A percentile compares a stretch with the other conserved stretches of the same genome.
phyloP scores from a whole-genome alignment of 163 green algal genomes.

The Chlamydomonas reinhardtii region DNA sequence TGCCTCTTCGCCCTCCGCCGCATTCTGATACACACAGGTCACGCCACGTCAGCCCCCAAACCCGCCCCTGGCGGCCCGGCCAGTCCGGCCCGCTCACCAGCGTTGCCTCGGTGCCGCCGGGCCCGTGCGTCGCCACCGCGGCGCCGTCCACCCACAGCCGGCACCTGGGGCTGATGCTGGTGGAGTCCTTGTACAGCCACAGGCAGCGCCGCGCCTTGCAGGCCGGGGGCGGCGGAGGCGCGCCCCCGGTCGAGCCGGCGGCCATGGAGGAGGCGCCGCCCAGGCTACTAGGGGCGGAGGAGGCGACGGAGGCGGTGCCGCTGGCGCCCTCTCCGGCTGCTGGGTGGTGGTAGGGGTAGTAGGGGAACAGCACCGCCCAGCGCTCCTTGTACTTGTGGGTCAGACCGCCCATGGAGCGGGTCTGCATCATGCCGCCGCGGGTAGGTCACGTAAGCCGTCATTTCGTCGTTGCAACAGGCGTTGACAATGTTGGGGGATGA shows the following conservation, averaged over 20 bases:
- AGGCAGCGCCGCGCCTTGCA: slow-evolving; percentile 8
- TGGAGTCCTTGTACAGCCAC: slow-evolving; percentile 44
- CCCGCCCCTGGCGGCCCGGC: too few species aligned
- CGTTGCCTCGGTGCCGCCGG: slow-evolving; percentile 12
- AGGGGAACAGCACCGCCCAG: slow-evolving; percentile 38
- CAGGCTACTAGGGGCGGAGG: not conserved
- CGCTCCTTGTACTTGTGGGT: slow-evolving; percentile 32
- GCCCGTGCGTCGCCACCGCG: not conserved
- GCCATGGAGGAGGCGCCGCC: not conserved
- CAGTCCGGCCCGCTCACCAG: slow-evolving; percentile 7
- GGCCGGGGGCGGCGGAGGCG: not conserved
- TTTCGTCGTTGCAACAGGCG: too few species aligned
- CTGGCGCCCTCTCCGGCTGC: too few species aligned
- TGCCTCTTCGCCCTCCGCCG: too few species aligned
- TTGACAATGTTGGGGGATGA: too few species aligned
- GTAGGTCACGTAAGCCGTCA: too few species aligned
- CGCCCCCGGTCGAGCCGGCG: not conserved
- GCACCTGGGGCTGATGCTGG: slow-evolving; percentile 10
- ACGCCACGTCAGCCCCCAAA: too few species aligned
- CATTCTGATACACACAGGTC: too few species aligned
- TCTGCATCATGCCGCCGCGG: too few species aligned
- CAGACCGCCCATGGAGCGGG: slow-evolving; percentile 20
- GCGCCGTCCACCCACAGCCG: slow-evolving; percentile 40
- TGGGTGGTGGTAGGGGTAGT: not conserved
- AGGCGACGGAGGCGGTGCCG: not conserved